Base-by-base conservation (phyloP, 2,329 filamentous ascomycete species). In the Neopestalotiopsis sp. region DNA sequence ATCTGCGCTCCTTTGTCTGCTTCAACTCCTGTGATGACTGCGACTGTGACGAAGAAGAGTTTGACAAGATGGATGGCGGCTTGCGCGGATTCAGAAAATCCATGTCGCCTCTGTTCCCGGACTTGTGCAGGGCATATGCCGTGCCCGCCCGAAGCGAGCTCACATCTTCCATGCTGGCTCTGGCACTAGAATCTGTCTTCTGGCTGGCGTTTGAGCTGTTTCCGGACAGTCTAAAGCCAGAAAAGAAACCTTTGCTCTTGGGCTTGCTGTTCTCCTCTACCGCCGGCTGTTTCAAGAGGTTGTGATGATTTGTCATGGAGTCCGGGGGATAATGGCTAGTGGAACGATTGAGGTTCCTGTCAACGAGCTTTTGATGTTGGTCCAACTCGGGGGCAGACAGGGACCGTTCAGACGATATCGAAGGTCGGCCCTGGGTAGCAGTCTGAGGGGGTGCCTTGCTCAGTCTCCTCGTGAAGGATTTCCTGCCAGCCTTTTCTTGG, bases 401-500 rank as follows among this genome's bases (percentile, higher is more conserved):
- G 60, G 77, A 74, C 14, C 74, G 75, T 68, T 75, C 71, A 45
- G 73, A 70, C 40, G 69, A 58, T n/a, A 69, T 68, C 58, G 81
- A 72, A 32, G 76, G 74, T 58, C 75, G 77, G 56, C 70, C 65
- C 38, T 65, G 68, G n/a, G 73, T 60, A 52, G 69, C 65, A 32
- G 70, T 69, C 20, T 71, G 72, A 59, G 76, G 74, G 59, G 80
- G 76, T 57, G 75, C 67, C 72, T 86, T 85, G 76, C 72, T 80
- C 65, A 83, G 78, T 62, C 78, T 79, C 68, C 76, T 82, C 71
- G 77, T 82, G 70, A 79, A 81, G 17, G 78, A 72, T 6, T 78
- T 76, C 67, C 78, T 84, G 69, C 75, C 78, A 56, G 82, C 79
- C 61, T 77, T 79, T n/a, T 80, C 79, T 17, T 76, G 77, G 57